These are phyloP conservation scores for Blastomyces parvus DNA, from an alignment of 2,329 filamentous ascomycete species.

Conservation along the genomic window DNA sequence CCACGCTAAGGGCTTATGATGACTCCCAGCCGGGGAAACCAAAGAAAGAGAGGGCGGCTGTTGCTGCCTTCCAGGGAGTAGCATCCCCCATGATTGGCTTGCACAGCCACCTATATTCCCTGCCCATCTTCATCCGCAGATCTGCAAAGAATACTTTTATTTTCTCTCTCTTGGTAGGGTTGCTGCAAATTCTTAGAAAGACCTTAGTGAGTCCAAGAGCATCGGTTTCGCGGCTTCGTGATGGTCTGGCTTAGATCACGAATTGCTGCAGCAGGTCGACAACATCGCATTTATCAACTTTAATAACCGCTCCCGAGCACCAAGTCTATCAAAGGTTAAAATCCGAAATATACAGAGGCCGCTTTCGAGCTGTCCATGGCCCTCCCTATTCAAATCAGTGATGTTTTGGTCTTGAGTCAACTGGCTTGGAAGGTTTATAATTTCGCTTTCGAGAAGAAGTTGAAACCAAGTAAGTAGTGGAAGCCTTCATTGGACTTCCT, in stretches of 20 bases:
- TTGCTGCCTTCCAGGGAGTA: neutral
- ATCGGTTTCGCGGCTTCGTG: neutral
- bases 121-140: neutral
- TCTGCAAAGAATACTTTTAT: neutral
- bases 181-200: neutral
- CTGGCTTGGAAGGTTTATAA: slow-evolving; percentile 5
- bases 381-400: slow-evolving; percentile 7
- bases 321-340: neutral
- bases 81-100: neutral
- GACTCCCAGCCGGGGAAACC: neutral
- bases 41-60: neutral
- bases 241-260: neutral
- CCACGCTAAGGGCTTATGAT: neutral
- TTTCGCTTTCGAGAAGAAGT: slow-evolving; percentile 4
- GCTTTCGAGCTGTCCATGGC: slow-evolving; percentile 7
- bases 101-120: neutral
- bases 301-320: neutral
- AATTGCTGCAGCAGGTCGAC: neutral
- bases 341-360: neutral
- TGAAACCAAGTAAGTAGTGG: slow-evolving; percentile 6
- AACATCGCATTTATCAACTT: neutral
- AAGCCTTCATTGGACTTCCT: neutral
- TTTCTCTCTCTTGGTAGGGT: neutral
- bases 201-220: neutral
- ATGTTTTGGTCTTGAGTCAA: slow-evolving; percentile 8